Evolutionary conservation across 345 rosid species (phyloP).

Genomic region (Toxicodendron radicans): DNA sequence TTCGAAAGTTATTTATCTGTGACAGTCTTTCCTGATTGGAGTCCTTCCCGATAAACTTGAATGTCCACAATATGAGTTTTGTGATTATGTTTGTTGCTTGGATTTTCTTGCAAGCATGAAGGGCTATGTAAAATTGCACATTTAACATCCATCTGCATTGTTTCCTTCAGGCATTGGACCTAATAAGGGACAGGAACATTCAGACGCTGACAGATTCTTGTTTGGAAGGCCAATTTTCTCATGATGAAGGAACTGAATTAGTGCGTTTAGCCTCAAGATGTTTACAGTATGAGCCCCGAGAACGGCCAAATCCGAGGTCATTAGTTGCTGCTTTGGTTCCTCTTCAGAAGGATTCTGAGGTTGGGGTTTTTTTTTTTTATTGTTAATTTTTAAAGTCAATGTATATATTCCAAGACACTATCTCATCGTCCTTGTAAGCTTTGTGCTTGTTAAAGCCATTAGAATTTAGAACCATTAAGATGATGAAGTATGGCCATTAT

Average conservation of each 20-base stretch:
- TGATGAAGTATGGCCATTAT: neutral
- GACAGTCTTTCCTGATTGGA: neutral
- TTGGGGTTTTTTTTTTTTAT: conserved; percentile 16
- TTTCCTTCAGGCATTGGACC: conserved; percentile 75
- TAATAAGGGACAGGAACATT: conserved; percentile 80
- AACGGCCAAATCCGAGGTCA: conserved; percentile 74
- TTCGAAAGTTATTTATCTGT: neutral
- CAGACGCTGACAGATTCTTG: conserved; percentile 85
- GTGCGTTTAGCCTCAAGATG: conserved; percentile 80
- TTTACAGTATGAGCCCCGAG: conserved; percentile 80
- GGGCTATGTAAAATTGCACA: neutral
- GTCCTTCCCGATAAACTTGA: neutral
- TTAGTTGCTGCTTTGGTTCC: conserved; percentile 67
- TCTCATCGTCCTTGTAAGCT: neutral
- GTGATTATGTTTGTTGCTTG: neutral
- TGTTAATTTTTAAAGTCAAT: neutral
- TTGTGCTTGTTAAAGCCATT: conserved; percentile 1
- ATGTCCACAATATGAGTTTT: neutral
- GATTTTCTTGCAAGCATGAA: neutral
- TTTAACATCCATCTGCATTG: conserved; percentile 6
- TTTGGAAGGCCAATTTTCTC: conserved; percentile 79
- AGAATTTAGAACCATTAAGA: neutral
- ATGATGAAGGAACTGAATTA: conserved; percentile 70
- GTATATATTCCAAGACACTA: neutral
- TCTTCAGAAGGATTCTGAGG: conserved; percentile 86